These are phyloP conservation scores for Ophiostoma angusticollis DNA, from an alignment of 2,329 filamentous ascomycete species.

Conservation along the genomic window DNA sequence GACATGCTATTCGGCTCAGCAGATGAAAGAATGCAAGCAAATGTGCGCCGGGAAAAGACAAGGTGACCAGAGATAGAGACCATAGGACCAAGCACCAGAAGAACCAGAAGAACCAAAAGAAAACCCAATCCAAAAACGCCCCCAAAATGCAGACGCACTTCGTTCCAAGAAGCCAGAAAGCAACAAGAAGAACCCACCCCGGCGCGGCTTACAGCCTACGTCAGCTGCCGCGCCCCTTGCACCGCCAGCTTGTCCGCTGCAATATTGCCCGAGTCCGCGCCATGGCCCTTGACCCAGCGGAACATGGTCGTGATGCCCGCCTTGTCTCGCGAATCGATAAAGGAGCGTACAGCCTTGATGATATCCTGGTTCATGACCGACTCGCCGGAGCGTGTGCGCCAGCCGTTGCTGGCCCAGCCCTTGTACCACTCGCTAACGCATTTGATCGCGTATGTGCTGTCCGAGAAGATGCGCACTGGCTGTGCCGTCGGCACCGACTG, in stretches of 20 bases:
- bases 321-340: conserved; percentile 55
- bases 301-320: conserved; percentile 54
- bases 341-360: conserved; percentile 55
- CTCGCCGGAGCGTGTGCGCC: conserved; percentile 54
- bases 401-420: conserved; percentile 63
- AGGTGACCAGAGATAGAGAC: no score
- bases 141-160: no score
- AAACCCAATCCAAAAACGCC: no score
- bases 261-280: conserved; percentile 57
- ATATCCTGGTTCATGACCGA: conserved; percentile 80
- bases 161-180: neutral
- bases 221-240: conserved; percentile 35
- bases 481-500: conserved; percentile 57
- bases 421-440: conserved; percentile 76
- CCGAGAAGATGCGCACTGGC: conserved; percentile 66
- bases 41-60: no score
- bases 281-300: conserved; percentile 84
- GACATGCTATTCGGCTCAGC: no score
- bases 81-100: no score
- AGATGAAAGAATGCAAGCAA: no score
- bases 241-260: conserved; percentile 72
- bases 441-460: conserved; percentile 82
- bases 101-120: neutral
- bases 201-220: neutral
- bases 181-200: neutral